Conservation (phyloP, 768 basidiomycete species). For the Tulasnella sp. region DNA sequence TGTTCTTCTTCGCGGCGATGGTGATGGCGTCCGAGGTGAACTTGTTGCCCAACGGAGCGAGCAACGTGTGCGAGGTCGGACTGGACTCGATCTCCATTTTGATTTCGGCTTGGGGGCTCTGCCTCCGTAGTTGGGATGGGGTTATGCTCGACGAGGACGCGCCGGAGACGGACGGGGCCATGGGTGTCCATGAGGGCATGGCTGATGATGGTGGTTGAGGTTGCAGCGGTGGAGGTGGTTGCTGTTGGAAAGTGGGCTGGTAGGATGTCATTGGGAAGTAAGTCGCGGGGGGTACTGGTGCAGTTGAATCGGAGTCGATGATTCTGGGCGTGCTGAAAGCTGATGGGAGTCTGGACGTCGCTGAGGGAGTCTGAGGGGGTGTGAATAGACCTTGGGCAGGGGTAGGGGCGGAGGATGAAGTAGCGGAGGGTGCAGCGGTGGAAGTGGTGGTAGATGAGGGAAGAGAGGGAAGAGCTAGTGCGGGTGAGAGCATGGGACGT, state of each 20-base stretch:
- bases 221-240: neutral
- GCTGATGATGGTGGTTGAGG: neutral
- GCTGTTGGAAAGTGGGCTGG: neutral
- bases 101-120: slow-evolving; percentile 10
- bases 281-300: neutral
- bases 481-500: neutral
- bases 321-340: neutral
- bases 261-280: slow-evolving; percentile 9
- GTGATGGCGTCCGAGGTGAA: slow-evolving; percentile 22
- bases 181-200: neutral
- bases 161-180: slow-evolving; percentile 10
- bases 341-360: neutral
- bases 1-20: slow-evolving; percentile 20
- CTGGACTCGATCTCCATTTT: slow-evolving; percentile 20
- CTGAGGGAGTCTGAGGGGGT: slow-evolving; percentile 9
- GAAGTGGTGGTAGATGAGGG: neutral
- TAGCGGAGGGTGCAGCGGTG: neutral
- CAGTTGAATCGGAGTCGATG: neutral
- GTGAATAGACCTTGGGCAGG: slow-evolving; percentile 8
- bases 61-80: slow-evolving; percentile 17
- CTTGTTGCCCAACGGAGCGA: slow-evolving; percentile 19
- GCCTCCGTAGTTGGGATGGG: slow-evolving; percentile 9
- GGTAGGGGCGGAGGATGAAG: neutral
- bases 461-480: neutral
- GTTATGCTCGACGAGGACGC: slow-evolving; percentile 7